A percentile compares a stretch with the other conserved stretches of the same genome.
Conservation (phyloP, 83 land plant species). For the Larix sibirica region DNA sequence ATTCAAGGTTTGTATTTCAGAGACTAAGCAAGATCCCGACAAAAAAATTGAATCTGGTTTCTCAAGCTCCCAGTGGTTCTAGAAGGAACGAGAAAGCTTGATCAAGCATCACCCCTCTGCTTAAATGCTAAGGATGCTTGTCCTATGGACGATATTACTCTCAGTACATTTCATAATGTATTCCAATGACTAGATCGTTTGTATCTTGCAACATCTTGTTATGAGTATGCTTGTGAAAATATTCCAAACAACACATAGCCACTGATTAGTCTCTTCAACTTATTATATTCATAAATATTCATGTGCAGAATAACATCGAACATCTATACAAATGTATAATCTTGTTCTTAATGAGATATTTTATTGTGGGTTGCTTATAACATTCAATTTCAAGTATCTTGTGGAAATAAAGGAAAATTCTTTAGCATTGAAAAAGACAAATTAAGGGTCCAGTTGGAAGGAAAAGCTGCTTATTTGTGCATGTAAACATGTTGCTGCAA, state of each 20-base stretch:
- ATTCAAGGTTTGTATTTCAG: too few species aligned
- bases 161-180: conserved; percentile 92
- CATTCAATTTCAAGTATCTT: conserved; percentile 87
- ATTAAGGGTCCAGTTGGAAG: too few species aligned
- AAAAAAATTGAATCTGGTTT: too few species aligned
- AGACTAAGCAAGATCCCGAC: too few species aligned
- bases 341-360: conserved; percentile 79
- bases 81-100: conserved; percentile 82
- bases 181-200: conserved; percentile 84
- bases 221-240: conserved; percentile 87
- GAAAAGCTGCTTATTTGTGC: too few species aligned
- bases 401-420: too few species aligned
- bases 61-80: conserved; percentile 32
- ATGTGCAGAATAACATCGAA: conserved; percentile 96
- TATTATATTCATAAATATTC: conserved; percentile 87
- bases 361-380: conserved; percentile 92
- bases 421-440: too few species aligned
- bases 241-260: conserved; percentile 74
- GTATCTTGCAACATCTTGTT: conserved; percentile 84
- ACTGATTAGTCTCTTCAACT: conserved; percentile 88
- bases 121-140: conserved; percentile 69
- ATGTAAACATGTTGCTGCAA: too few species aligned
- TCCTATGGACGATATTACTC: conserved; percentile 64
- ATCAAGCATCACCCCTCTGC: conserved; percentile 81
- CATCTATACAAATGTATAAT: conserved; percentile 95